These are phyloP conservation scores for Leptographium lundbergii DNA, from an alignment of 2,329 filamentous ascomycete genomes.

Conservation along the genomic window DNA sequence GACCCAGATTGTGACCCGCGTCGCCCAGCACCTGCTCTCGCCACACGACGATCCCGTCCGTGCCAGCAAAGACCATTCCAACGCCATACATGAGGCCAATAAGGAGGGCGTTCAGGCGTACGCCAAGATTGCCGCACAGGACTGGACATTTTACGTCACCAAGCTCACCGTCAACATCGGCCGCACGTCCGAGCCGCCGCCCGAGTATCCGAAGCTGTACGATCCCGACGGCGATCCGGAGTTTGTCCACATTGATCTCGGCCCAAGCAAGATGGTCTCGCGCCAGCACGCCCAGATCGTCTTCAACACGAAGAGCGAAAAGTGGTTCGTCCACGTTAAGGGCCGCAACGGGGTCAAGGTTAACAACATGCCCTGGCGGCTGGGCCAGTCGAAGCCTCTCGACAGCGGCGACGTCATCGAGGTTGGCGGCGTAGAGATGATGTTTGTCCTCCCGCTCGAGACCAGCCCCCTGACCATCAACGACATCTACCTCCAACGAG, in stretches of 20 bases:
- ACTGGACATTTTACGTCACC: constrained; percentile 77
- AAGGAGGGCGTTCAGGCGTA: constrained; percentile 58
- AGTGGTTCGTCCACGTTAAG: constrained; percentile 77
- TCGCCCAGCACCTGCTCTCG: constrained; percentile 37
- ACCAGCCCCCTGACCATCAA: constrained; percentile 54
- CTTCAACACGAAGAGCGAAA: constrained; percentile 54
- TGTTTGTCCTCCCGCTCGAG: constrained; percentile 85
- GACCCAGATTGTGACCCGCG: constrained; percentile 42
- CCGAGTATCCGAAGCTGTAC: constrained; percentile 22
- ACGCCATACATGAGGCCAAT: constrained; percentile 49
- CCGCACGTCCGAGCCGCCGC: constrained; percentile 44
- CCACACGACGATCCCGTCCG: constrained; percentile 36
- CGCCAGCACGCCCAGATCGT: constrained; percentile 63
- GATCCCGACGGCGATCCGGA: constrained; percentile 33
- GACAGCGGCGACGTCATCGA: constrained; percentile 85
- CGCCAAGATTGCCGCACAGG: constrained; percentile 67
- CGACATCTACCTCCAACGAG: constrained; percentile 55
- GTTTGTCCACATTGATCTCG: constrained; percentile 74
- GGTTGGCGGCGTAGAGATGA: constrained; percentile 91
- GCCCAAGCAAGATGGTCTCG: constrained; percentile 71
- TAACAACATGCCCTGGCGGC: constrained; percentile 59
- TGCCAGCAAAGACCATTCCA: constrained; percentile 49
- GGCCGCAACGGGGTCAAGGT: constrained; percentile 85
- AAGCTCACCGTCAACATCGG: constrained; percentile 66
- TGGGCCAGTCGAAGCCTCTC: constrained; percentile 52